Percentiles rank a stretch among this genome's conserved stretches.
These are phyloP conservation scores for Nelumbo lutea DNA, from an alignment of 164 flowering plant species.

Conservation along the genomic window DNA sequence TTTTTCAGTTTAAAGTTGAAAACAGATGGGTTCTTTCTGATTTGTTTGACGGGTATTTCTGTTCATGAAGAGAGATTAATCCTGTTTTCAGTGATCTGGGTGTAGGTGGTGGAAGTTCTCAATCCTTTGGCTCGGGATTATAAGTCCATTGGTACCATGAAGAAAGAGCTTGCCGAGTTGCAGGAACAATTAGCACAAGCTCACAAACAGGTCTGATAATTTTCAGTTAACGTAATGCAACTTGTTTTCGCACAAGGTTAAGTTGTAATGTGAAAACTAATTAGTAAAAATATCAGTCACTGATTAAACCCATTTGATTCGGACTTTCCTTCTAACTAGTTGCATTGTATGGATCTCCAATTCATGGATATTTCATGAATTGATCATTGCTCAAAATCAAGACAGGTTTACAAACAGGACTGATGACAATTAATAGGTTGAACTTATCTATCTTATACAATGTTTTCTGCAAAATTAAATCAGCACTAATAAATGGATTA, in stretches of 20 bases:
- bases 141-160: slow-evolving; percentile 87
- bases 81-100: background rate
- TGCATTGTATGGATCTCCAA: background rate
- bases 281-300: background rate
- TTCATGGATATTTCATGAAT: background rate
- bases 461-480: too few species aligned
- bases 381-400: too few species aligned
- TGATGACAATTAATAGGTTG: too few species aligned
- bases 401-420: too few species aligned
- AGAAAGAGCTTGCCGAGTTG: slow-evolving; percentile 86
- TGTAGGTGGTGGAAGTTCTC: slow-evolving; percentile 91
- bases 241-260: background rate
- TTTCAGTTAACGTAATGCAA: background rate
- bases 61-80: background rate
- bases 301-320: background rate
- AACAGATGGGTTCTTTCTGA: background rate
- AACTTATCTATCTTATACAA: too few species aligned
- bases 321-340: background rate
- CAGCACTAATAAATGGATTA: too few species aligned
- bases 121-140: slow-evolving; percentile 94
- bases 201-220: slow-evolving; percentile 69
- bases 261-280: background rate
- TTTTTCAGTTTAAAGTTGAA: background rate
- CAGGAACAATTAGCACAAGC: slow-evolving; percentile 77
- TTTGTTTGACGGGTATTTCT: background rate